Evolutionary conservation across 495 filamentous ascomycete species (phyloP).

Genomic region (Elasticomyces elasticus): DNA sequence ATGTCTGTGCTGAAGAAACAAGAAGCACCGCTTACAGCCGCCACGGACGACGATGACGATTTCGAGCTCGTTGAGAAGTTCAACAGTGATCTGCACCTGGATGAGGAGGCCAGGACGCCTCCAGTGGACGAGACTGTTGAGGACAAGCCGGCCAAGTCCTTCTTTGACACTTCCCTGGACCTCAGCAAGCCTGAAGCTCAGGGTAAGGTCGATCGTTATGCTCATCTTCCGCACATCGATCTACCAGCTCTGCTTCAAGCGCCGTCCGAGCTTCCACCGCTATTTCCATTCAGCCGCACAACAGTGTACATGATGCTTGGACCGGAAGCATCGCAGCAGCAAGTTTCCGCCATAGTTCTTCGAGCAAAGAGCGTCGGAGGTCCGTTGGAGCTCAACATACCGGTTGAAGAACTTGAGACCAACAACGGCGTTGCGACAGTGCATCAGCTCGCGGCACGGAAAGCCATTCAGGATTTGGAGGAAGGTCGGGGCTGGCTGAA

Average conservation of each 20-base stretch:
- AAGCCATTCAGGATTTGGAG: slow-evolving; percentile 58
- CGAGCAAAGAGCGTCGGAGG: slow-evolving; percentile 44
- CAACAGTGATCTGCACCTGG: slow-evolving; percentile 32
- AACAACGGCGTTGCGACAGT: slow-evolving; percentile 46
- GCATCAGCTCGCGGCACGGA: slow-evolving; percentile 59
- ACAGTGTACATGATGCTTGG: slow-evolving; percentile 54
- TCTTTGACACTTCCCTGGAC: slow-evolving; percentile 42
- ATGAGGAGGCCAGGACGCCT: slow-evolving; percentile 3
- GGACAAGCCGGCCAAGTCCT: slow-evolving; percentile 41
- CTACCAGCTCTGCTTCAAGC: slow-evolving; percentile 51
- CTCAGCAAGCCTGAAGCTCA: slow-evolving; percentile 25
- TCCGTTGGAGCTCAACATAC: slow-evolving; percentile 52
- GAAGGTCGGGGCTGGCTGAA: slow-evolving; percentile 56
- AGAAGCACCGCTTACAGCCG: not conserved
- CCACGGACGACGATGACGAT: slow-evolving; percentile 36
- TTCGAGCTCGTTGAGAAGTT: slow-evolving; percentile 50
- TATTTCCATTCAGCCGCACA: slow-evolving; percentile 55
- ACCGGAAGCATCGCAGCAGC: slow-evolving; percentile 35
- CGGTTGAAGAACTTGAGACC: slow-evolving; percentile 35
- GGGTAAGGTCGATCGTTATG: slow-evolving; percentile 28
- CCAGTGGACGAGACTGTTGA: slow-evolving; percentile 5
- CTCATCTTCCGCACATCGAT: slow-evolving; percentile 40
- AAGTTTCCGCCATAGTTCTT: slow-evolving; percentile 47
- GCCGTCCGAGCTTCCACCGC: slow-evolving; percentile 49
- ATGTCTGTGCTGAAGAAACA: slow-evolving; percentile 1